These are phyloP conservation scores for Yarrowia alimentaria DNA, from an alignment of 805 yeast species.

Conservation along the genomic window DNA sequence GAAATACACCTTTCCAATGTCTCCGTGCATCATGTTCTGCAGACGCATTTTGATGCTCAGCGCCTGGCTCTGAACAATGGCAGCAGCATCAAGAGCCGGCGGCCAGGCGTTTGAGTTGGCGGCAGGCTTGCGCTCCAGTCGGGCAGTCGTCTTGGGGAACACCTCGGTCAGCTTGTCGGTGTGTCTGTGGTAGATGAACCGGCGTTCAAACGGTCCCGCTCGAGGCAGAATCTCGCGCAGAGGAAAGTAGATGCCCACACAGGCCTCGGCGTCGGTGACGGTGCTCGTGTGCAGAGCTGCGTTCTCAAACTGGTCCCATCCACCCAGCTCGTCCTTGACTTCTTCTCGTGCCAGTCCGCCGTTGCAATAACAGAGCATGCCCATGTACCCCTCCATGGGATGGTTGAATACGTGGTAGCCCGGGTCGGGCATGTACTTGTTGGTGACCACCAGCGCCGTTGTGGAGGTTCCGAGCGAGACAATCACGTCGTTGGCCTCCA, in stretches of 20 bases:
- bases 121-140: background rate
- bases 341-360: slow-evolving; percentile 82
- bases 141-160: background rate
- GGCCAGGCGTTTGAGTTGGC: slow-evolving; percentile 25
- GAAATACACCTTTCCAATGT: slow-evolving; percentile 54
- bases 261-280: slow-evolving; percentile 39
- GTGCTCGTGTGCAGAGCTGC: slow-evolving; percentile 28
- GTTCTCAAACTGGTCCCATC: slow-evolving; percentile 38
- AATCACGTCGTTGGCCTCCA: slow-evolving; percentile 70
- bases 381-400: slow-evolving; percentile 85
- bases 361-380: slow-evolving; percentile 91
- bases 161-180: slow-evolving; percentile 28
- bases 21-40: slow-evolving; percentile 64
- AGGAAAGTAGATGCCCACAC: slow-evolving; percentile 80
- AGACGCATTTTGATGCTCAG: slow-evolving; percentile 77
- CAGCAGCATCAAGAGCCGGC: slow-evolving; percentile 61
- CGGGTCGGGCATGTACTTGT: slow-evolving; percentile 71
- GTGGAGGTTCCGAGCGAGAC: slow-evolving; percentile 91
- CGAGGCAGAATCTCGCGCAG: slow-evolving; percentile 84
- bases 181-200: slow-evolving; percentile 28
- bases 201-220: slow-evolving; percentile 52
- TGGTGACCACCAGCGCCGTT: slow-evolving; percentile 77
- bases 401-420: slow-evolving; percentile 84
- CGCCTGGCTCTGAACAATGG: slow-evolving; percentile 85
- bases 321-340: slow-evolving; percentile 30